A percentile compares a stretch with the other conserved stretches of the same genome.
Conservation (phyloP, 1,284 basidiomycete genomes). For the Ustilago tritici region DNA sequence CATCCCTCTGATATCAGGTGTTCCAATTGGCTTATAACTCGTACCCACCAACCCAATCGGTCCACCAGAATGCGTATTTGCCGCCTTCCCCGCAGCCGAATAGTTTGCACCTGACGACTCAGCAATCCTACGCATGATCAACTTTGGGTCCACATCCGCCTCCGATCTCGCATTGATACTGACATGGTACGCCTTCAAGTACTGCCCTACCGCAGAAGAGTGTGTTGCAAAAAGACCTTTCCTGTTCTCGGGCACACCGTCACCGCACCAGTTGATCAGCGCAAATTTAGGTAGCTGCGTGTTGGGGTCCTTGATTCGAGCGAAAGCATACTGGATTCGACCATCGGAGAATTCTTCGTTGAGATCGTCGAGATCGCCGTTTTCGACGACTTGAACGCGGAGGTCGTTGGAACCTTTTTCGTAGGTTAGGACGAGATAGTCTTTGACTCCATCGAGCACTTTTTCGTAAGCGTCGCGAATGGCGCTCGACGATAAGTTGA, state of each 20-base stretch:
- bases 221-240: conserved; percentile 94
- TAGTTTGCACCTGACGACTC: conserved; percentile 94
- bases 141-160: conserved; percentile 72
- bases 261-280: conserved; percentile 82
- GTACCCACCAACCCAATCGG: conserved; percentile 64
- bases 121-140: conserved; percentile 82
- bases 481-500: conserved; percentile 80
- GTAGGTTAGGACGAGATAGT: conserved; percentile 89
- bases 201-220: conserved; percentile 82
- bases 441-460: conserved; percentile 74
- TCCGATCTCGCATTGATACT: conserved; percentile 92
- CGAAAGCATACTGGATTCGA: conserved; percentile 93
- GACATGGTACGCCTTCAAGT: conserved; percentile 84
- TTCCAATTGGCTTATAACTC: conserved; percentile 66
- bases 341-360: conserved; percentile 95
- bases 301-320: conserved; percentile 88
- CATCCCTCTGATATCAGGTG: conserved; percentile 66
- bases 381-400: conserved; percentile 80
- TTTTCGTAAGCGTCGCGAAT: conserved; percentile 70
- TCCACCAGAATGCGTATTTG: conserved; percentile 62
- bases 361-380: conserved; percentile 83
- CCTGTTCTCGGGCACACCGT: conserved; percentile 90
- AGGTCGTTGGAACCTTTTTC: conserved; percentile 88
- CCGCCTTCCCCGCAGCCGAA: conserved; percentile 71
- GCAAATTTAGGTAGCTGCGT: conserved; percentile 91